phyloP scores from a whole-genome alignment of 2,329 filamentous ascomycete genomes.

The Cercospora citrullina region DNA sequence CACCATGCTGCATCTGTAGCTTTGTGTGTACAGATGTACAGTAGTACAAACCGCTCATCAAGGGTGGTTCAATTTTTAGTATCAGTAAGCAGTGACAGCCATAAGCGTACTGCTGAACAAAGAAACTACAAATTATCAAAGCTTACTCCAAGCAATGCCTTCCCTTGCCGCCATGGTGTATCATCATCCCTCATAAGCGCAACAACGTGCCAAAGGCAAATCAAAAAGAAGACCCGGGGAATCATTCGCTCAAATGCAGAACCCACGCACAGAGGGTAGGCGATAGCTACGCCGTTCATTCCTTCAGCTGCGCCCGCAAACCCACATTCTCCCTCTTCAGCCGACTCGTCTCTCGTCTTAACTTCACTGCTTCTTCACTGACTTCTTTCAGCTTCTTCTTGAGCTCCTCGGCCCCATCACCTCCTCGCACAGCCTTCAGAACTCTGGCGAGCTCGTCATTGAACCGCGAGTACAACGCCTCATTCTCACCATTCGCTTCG shows the following conservation, averaged over 20 bases:
- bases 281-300: slow-evolving; percentile 25
- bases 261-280: background rate
- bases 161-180: background rate
- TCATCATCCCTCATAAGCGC: background rate
- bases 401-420: slow-evolving; percentile 77
- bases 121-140: background rate
- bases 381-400: slow-evolving; percentile 69
- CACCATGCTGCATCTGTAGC: background rate
- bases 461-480: slow-evolving; percentile 87
- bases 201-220: background rate
- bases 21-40: background rate
- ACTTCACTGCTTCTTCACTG: slow-evolving; percentile 71
- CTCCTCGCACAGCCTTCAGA: slow-evolving; percentile 69
- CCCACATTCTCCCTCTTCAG: slow-evolving; percentile 81
- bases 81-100: background rate
- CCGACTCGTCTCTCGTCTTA: slow-evolving; percentile 83
- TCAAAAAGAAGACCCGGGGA: background rate
- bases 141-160: background rate
- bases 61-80: background rate
- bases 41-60: background rate
- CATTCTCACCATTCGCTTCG: slow-evolving; percentile 85
- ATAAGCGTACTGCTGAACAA: background rate
- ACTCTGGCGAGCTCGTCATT: slow-evolving; percentile 88
- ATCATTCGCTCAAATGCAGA: background rate
- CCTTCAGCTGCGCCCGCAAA: slow-evolving; percentile 52